Base-by-base conservation (phyloP, 1,139 yeast species). In the Fermentozyma sake region DNA sequence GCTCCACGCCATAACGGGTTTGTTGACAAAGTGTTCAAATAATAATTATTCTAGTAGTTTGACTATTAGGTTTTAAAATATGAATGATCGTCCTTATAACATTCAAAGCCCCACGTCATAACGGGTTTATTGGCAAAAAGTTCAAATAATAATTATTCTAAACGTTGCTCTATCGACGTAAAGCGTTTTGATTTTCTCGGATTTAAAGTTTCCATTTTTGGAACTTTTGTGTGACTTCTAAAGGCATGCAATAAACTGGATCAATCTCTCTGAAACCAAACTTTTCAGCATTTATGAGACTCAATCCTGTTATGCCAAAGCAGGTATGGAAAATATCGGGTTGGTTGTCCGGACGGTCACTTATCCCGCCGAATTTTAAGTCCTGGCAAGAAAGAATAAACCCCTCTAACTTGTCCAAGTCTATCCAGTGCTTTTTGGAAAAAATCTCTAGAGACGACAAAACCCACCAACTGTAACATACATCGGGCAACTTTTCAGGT, bases 401-500 rank as follows among this genome's bases (percentile, higher is more conserved):
- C 1, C 53, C 49, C 30, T 72, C 68, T 30, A 91, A 59, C 43
- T 70, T 74, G 3, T 55, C 66, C 22, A 66, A 65, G 45, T 86
- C 80, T 12, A 93, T 81, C 89, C 95, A 87, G 36, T 81, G 72
- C 14, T 76, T 52, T 37, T 71, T 75, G 0, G 61, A 72, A 14
- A 91, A 61, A 29, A 89, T 80, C 0, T 84, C 72, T 28, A 91
- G 58, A 2, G 91, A 72, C 1, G 95, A 81, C 22, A 89, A 55
- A 5, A 87, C 96, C 98, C 98, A 91, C 97, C 97, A 93, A 48
- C 93, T 79, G 51, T 91, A 91, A 52, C 99, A 91, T 10, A 85
- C 96, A 54, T 91, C 99, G 0, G 97, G 96, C 14, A 89, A 61
- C 52, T 91, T 91, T 39, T 93, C 96, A 0, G 98, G 98, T 27